Base-by-base conservation (phyloP, 805 yeast species). In the Cyberlindnera saturnus region DNA sequence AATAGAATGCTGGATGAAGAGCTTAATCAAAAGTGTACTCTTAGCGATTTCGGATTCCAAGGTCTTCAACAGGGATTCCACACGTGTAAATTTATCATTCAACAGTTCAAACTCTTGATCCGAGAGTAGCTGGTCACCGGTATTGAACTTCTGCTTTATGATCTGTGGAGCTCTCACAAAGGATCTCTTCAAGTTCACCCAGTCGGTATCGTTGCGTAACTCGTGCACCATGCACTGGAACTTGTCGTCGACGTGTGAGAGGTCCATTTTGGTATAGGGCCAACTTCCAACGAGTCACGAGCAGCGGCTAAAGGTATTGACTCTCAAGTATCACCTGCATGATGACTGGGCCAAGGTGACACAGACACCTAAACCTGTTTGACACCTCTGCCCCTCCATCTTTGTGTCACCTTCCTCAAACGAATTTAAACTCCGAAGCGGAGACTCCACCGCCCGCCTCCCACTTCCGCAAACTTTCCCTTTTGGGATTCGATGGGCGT, bases 111-210 rank as follows among this genome's bases (percentile, higher is more conserved):
- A 53, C 26, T 44, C 49, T 26, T 47, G 46, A 58, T 93, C 99
- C 32, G 64, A 69, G 6, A 82, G 37, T 3, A 43, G 74, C 17
- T 62, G 64, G 18, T 67, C 67, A 3, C 82, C 95, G 82, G 86
- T 85, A 62, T 89, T 82, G 64, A 91, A 62, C 71, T 87, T 89
- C 65, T 86, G 95, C 51, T 89, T 83, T 61, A 93, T 71, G 49
- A 75, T 79, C 64, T 93, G 98, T 36, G 99, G 99, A 5, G 96
- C 95, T 51, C 96, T 71, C 34, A 80, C 79, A 48, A 88, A 65
- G 26, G 90, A 77, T 63, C 85, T 86, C 52, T 83, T 85, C 48
- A 88, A 64, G 36, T 53, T 53, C 30, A 53, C 39, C 58, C 60
- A 56, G 16, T 55, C 59, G 19, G 50, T 43, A 36, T 54, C 56